Evolutionary conservation across 1,284 basidiomycete genomes (phyloP).

Genomic region (Phenoliferia sp.): DNA sequence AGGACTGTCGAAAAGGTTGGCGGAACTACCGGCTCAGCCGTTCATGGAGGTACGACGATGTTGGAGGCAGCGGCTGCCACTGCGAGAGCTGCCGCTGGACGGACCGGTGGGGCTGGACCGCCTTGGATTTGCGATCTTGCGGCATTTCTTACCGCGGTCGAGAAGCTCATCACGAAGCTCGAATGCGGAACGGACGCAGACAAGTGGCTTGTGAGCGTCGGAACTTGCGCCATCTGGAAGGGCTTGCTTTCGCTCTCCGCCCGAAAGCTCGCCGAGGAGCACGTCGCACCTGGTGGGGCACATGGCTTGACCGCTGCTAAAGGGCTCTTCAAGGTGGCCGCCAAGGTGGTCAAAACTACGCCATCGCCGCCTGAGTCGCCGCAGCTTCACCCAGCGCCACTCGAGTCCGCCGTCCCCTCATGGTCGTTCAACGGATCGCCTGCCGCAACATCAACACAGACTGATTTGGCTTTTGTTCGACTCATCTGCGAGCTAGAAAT

Average conservation of each 20-base stretch:
- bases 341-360: constrained; percentile 17
- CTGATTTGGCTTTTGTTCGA: constrained; percentile 27
- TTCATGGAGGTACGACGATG: background rate
- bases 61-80: background rate
- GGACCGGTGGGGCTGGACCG: constrained; percentile 11
- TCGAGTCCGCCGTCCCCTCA: background rate
- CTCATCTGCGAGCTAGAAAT: constrained; percentile 34
- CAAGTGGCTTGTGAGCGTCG: constrained; percentile 36
- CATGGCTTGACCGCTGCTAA: background rate
- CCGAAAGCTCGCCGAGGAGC: constrained; percentile 8
- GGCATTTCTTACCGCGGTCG: constrained; percentile 25
- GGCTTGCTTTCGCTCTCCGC: constrained; percentile 33
- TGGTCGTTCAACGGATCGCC: background rate
- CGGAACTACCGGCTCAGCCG: background rate
- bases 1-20: constrained; percentile 1
- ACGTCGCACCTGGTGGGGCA: background rate
- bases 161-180: constrained; percentile 26
- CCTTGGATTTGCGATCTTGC: constrained; percentile 33
- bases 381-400: constrained; percentile 3
- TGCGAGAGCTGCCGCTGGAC: background rate
- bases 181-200: constrained; percentile 30
- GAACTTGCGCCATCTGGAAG: constrained; percentile 34
- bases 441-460: background rate
- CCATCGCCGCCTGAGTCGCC: constrained; percentile 24
- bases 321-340: constrained; percentile 9